Base-by-base conservation (phyloP, 495 filamentous ascomycete genomes). In the Oidiodendron maius region DNA sequence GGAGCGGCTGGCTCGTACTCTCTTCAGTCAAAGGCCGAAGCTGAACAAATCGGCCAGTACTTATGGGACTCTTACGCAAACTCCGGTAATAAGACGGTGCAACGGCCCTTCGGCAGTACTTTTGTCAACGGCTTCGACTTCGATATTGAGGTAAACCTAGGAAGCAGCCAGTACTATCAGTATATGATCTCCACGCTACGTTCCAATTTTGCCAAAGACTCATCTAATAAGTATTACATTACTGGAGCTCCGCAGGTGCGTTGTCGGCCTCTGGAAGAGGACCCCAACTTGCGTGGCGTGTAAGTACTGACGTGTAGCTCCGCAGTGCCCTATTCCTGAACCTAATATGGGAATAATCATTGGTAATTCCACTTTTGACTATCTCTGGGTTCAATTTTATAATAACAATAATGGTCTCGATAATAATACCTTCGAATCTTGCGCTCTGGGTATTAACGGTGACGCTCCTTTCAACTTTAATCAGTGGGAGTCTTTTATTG, bases 361-460 rank as follows among this genome's bases (percentile, higher is more conserved):
- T 25, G 60, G 69, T 45, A 66, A 64, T 0, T 65, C 69, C 25
- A 53, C 59, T 10, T 75, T 83, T 47, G 83, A 87, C 51, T 77
- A 78, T 43, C 62, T 85, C 15, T 86, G 78, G 59, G 70, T 84
- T 4, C 83, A 86, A 53, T 86, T 82, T 69, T 69, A 66, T 35
- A 67, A 67, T 39, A 66, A 40, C 37, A 40, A 40, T 6, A n/a
- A n/a, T n/a, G n/a, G n/a, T n/a, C n/a, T n/a, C n/a, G n/a, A n/a
- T n/a, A n/a, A n/a, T n/a, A 40, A 40, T 6, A 16, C 16, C 9
- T 16, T 18, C 18, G 11, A 40, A 3, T 18, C 37, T 18, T 40
- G 37, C 37, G 16, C 37, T 15, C 37, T 40, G 11, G 37, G 37
- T 40, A 16, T 40, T 18, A 20, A 40, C 18, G 37, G 37, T 18